These are phyloP conservation scores for Alternaria panax DNA, from an alignment of 2,329 filamentous ascomycete species.

Conservation along the genomic window DNA sequence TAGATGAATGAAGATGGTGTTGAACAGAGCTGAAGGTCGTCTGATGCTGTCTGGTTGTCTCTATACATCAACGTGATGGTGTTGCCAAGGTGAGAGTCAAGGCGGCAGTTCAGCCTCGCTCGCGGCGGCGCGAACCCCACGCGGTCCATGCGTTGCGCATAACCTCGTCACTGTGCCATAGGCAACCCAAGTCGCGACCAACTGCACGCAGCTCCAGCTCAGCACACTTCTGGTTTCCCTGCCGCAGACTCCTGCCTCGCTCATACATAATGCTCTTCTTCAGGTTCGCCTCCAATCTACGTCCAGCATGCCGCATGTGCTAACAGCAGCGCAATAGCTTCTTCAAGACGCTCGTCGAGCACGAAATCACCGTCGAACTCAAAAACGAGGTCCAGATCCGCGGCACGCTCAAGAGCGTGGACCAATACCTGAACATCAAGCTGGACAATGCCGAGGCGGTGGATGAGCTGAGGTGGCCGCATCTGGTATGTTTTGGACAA, in stretches of 20 bases:
- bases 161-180: slow-evolving; percentile 13
- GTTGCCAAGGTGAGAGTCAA: slow-evolving; percentile 9
- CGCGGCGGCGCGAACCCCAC: slow-evolving; percentile 25
- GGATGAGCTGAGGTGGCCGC: slow-evolving; percentile 93
- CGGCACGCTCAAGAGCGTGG: slow-evolving; percentile 93
- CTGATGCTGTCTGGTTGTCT: background rate
- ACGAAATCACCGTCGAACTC: slow-evolving; percentile 96
- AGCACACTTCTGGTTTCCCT: background rate
- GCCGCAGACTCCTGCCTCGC: too few species aligned
- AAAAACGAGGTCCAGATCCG: slow-evolving; percentile 99
- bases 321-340: slow-evolving; percentile 60
- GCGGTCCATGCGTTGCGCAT: slow-evolving; percentile 24
- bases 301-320: background rate
- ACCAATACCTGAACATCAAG: slow-evolving; percentile 99
- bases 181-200: slow-evolving; percentile 6
- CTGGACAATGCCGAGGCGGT: slow-evolving; percentile 93
- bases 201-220: slow-evolving; percentile 3
- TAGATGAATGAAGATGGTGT: slow-evolving; percentile 25
- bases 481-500: slow-evolving; percentile 66
- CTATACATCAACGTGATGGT: background rate
- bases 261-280: slow-evolving; percentile 58
- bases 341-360: slow-evolving; percentile 98
- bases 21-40: slow-evolving; percentile 2
- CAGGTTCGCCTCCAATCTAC: slow-evolving; percentile 50
- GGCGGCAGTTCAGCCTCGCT: slow-evolving; percentile 27